Conservation (phyloP, 331 rosid species). For the Cydonia oblonga region DNA sequence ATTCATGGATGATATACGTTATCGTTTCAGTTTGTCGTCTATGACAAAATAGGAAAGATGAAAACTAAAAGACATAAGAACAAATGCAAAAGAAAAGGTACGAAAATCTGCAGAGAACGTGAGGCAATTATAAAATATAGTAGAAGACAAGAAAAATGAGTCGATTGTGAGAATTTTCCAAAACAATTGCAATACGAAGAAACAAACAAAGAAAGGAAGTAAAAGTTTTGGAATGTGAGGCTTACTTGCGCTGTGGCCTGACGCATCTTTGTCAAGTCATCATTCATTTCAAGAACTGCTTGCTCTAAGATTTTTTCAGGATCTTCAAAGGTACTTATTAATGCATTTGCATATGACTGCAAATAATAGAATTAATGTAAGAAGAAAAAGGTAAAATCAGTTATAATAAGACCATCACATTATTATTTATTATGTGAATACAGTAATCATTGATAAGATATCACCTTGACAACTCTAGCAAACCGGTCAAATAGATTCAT, state of each 20-base stretch:
- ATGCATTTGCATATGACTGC: constrained; percentile 96
- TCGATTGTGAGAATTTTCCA: not conserved
- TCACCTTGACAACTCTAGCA: constrained; percentile 46
- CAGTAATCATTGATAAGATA: not conserved
- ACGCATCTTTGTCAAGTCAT: constrained; percentile 93
- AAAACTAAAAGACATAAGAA: not conserved
- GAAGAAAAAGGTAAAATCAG: not conserved
- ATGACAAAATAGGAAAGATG: not conserved
- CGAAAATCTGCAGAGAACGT: not conserved
- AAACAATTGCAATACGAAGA: not conserved
- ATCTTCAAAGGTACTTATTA: constrained; percentile 81
- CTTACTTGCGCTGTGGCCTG: constrained; percentile 96
- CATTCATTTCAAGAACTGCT: constrained; percentile 92
- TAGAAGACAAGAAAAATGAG: not conserved
- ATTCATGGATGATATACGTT: not conserved
- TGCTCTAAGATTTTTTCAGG: constrained; percentile 97
- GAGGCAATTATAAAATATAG: not conserved
- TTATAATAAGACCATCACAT: not conserved
- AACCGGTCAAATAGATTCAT: constrained; percentile 54
- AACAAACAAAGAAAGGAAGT: not conserved
- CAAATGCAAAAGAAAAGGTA: not conserved
- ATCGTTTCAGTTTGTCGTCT: not conserved
- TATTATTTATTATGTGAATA: not conserved
- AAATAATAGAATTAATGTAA: not conserved
- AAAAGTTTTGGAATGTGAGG: not conserved